phyloP scores from a whole-genome alignment of 2,329 filamentous ascomycete genomes.

The Exophiala sp. region DNA sequence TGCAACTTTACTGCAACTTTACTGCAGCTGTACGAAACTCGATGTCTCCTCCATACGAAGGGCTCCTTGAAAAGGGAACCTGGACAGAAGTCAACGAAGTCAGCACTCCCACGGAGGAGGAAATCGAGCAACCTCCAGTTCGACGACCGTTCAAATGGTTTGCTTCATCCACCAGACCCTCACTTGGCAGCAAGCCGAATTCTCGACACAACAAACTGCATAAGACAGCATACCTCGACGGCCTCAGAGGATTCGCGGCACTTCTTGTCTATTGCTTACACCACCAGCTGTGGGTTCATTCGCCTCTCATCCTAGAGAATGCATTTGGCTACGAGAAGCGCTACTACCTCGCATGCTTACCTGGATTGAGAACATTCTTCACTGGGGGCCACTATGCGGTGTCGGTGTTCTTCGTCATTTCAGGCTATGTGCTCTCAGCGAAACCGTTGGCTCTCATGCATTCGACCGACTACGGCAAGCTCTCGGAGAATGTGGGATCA shows the following conservation, averaged over 20 bases:
- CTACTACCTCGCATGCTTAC: slow-evolving; percentile 50
- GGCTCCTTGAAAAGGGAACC: not conserved
- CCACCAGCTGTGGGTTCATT: slow-evolving; percentile 54
- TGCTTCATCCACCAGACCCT: not conserved
- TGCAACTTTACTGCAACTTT: no score
- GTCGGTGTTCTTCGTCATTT: slow-evolving; percentile 48
- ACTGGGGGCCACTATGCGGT: slow-evolving; percentile 36
- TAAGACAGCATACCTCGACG: slow-evolving; percentile 56
- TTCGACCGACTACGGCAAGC: slow-evolving; percentile 35
- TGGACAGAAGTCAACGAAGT: not conserved
- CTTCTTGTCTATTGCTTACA: slow-evolving; percentile 62
- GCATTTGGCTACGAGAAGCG: slow-evolving; percentile 48
- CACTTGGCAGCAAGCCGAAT: not conserved
- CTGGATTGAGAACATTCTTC: slow-evolving; percentile 55
- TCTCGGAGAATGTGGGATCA: slow-evolving; percentile 43
- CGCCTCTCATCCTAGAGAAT: slow-evolving; percentile 44
- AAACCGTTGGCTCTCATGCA: slow-evolving; percentile 44
- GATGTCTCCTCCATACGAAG: slow-evolving; percentile 1
- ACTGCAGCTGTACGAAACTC: not conserved
- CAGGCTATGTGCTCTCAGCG: slow-evolving; percentile 48
- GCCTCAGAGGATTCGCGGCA: slow-evolving; percentile 60
- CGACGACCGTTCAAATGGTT: not conserved
- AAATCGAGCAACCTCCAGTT: not conserved
- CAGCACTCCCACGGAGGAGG: not conserved
- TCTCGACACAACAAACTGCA: not conserved